Conservation (phyloP, 768 basidiomycete genomes). For the Vishniacozyma victoriae region DNA sequence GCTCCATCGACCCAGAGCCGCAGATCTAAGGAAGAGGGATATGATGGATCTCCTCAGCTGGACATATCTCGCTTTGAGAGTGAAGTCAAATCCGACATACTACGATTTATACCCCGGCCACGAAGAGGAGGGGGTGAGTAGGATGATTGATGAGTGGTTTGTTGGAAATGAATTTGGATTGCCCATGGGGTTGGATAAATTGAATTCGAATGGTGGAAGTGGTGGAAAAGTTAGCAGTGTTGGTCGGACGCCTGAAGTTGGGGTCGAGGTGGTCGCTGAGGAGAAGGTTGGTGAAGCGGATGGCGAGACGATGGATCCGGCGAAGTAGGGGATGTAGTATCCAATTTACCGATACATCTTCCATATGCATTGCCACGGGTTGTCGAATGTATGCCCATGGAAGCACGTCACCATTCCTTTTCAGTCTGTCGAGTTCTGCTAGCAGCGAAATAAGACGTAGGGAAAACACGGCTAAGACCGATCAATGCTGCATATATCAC, state of each 20-base stretch:
- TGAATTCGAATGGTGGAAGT: no score
- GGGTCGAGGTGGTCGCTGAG: neutral
- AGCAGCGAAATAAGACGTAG: neutral
- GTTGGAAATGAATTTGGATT: neutral
- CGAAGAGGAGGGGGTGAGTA: slow-evolving; percentile 59
- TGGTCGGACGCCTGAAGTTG: no score
- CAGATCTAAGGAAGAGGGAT: slow-evolving; percentile 58
- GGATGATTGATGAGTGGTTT: slow-evolving; percentile 58
- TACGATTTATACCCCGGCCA: slow-evolving; percentile 58
- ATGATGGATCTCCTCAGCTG: slow-evolving; percentile 70
- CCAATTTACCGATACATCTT: no score
- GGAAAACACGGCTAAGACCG: neutral
- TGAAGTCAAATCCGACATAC: slow-evolving; percentile 74
- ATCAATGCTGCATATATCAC: neutral
- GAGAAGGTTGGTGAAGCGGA: slow-evolving; percentile 9
- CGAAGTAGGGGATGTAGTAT: neutral
- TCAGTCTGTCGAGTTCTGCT: neutral
- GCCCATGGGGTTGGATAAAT: no score
- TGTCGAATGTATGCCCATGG: neutral
- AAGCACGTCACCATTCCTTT: neutral
- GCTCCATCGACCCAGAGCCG: slow-evolving; percentile 33
- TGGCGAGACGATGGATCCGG: slow-evolving; percentile 10
- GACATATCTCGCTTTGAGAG: slow-evolving; percentile 68
- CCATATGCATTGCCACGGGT: no score
- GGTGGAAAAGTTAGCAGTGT: no score